phyloP scores from a whole-genome alignment of 2,329 filamentous ascomycete species.

The Penicillium aurantiogriseum region DNA sequence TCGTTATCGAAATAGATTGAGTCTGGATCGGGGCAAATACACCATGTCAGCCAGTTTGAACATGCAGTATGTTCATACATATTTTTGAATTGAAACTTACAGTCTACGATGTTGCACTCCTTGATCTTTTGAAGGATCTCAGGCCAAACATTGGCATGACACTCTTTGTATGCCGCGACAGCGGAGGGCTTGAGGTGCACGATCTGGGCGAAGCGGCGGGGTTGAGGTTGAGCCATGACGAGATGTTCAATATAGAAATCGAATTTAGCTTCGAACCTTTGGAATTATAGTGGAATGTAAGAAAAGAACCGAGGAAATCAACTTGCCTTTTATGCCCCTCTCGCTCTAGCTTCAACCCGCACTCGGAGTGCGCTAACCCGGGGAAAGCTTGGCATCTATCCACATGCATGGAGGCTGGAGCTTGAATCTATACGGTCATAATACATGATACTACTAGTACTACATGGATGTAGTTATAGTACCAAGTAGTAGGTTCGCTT shows the following conservation, averaged over 20 bases:
- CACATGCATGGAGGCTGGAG: neutral
- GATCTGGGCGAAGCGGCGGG: conserved; percentile 64
- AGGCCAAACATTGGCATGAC: conserved; percentile 73
- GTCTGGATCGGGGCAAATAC: conserved; percentile 47
- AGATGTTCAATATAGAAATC: neutral
- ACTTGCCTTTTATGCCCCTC: conserved; percentile 8
- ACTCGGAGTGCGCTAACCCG: conserved; percentile 29
- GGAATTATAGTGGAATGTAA: neutral
- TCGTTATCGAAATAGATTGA: conserved; percentile 70
- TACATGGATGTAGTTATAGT: neutral
- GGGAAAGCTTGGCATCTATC: conserved; percentile 9
- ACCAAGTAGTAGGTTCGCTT: neutral
- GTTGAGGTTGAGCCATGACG: conserved; percentile 20
- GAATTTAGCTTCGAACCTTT: neutral
- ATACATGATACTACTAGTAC: neutral
- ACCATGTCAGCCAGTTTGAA: neutral
- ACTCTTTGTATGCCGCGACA: conserved; percentile 68
- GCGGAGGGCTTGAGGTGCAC: conserved; percentile 68
- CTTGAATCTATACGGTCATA: neutral
- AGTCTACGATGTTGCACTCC: conserved; percentile 72
- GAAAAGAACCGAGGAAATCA: neutral
- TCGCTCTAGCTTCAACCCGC: conserved; percentile 20
- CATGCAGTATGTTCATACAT: neutral
- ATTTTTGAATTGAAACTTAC: conserved; percentile 41
- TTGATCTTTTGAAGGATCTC: conserved; percentile 74